Base-by-base conservation (phyloP, 2,329 filamentous ascomycete species). In the Dothideomycetes sp. region DNA sequence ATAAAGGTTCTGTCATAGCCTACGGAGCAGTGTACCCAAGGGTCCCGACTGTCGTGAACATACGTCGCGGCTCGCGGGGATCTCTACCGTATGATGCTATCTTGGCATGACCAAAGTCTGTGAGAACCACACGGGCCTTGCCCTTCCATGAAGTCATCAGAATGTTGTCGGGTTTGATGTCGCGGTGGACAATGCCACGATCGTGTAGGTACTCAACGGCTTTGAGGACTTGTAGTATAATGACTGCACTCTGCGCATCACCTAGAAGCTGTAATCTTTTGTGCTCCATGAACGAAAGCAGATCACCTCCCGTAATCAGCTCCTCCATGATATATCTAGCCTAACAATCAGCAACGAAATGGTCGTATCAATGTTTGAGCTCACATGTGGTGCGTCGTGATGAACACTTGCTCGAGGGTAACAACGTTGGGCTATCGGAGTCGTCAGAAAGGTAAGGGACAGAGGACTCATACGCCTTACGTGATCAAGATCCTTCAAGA, bases 151-250 rank as follows among this genome's bases (percentile, higher is more conserved):
- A 73, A 1, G 70, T 71, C 64, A 79, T 66, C 19, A 80, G 61
- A 7, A 79, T 69, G 47, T 79, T 79, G 38, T 79, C 43, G 0
- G 74, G 75, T 49, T 79, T 80, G 36, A 79, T 61, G 49, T 80
- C 76, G 22, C 76, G 64, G 52, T 80, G 76, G 4, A 73, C 73
- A 32, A 79, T 70, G 31, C 66, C 58, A 5, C 63, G 59, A 3
- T 60, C 54, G 50, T 79, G 76, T 1, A 79, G 56, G 48, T 77
- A 77, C 12, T 73, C 57, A n/a, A 79, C 52, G 2, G 71, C 76
- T 39, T 73, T 66, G 7, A 75, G 52, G 3, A 79, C 56, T 48
- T 80, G 76, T 34, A 62, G 59, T 11, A 73, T 54, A 22, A 79
- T 70, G 9, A 71, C 62, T 5, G 70, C 72, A 17, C 69, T 62